These are phyloP conservation scores for Eucalyptus cloeziana DNA, from an alignment of 345 rosid genomes.

Conservation along the genomic window DNA sequence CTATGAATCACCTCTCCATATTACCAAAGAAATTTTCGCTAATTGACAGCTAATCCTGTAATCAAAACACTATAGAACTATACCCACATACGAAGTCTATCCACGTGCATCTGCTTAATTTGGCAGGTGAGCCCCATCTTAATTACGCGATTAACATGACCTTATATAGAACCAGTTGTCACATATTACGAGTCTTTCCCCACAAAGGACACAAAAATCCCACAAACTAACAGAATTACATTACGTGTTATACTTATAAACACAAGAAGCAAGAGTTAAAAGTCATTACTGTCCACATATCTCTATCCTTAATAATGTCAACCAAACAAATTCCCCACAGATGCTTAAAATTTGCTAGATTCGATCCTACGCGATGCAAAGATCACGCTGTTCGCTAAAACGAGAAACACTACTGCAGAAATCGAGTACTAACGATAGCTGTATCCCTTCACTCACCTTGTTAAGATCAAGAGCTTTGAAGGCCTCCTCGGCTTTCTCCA, in stretches of 20 bases:
- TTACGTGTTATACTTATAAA: neutral
- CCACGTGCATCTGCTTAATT: neutral
- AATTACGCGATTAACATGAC: rapidly evolving
- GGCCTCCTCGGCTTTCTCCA: constrained; percentile 79
- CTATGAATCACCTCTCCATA: neutral
- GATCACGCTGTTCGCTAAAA: neutral
- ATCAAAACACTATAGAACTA: neutral
- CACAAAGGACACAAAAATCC: neutral
- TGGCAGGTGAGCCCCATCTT: neutral
- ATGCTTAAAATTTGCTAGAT: neutral
- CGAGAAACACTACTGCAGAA: neutral
- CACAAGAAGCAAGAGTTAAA: neutral
- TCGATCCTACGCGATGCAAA: neutral
- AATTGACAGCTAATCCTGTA: neutral
- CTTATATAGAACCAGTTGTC: neutral
- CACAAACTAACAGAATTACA: neutral
- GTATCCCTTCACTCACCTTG: constrained; percentile 32
- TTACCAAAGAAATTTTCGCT: neutral
- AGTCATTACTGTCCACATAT: neutral
- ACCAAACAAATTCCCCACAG: neutral
- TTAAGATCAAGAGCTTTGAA: constrained; percentile 92
- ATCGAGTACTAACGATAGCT: neutral
- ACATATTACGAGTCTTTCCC: neutral
- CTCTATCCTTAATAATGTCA: neutral
- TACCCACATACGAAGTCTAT: neutral